phyloP scores from a whole-genome alignment of 2,329 filamentous ascomycete genomes.

The Metarhizium brunneum region DNA sequence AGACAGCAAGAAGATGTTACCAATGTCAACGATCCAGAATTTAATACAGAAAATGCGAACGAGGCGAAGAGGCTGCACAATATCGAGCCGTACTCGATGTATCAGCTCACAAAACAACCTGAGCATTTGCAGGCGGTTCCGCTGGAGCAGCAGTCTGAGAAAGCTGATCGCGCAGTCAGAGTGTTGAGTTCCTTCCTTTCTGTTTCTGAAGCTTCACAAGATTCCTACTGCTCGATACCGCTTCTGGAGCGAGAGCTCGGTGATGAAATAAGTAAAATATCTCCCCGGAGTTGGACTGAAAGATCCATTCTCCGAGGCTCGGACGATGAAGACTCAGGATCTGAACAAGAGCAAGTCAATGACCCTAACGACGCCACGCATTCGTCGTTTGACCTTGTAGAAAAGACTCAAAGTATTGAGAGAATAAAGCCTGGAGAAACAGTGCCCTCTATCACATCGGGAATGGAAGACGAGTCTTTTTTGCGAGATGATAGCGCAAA shows the following conservation, averaged over 20 bases:
- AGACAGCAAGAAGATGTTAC: background rate
- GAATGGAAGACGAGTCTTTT: constrained; percentile 31
- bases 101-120: background rate
- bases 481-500: constrained; percentile 41
- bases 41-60: background rate
- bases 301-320: constrained; percentile 43
- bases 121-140: background rate
- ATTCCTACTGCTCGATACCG: constrained; percentile 70
- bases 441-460: constrained; percentile 11
- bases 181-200: constrained; percentile 41
- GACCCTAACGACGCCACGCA: constrained; percentile 20
- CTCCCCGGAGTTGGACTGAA: constrained; percentile 34
- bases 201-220: constrained; percentile 54
- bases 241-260: constrained; percentile 60
- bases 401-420: constrained; percentile 43
- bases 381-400: constrained; percentile 44
- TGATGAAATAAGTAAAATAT: constrained; percentile 35
- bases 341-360: constrained; percentile 8
- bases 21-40: background rate
- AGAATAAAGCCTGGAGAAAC: constrained; percentile 28
- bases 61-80: background rate
- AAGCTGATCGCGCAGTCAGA: constrained; percentile 18
- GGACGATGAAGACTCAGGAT: constrained; percentile 26
- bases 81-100: background rate
- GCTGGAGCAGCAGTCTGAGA: constrained; percentile 9